These are phyloP conservation scores for Ensete ventricosum DNA, from an alignment of 176 grass and related monocot genomes.

Conservation along the genomic window DNA sequence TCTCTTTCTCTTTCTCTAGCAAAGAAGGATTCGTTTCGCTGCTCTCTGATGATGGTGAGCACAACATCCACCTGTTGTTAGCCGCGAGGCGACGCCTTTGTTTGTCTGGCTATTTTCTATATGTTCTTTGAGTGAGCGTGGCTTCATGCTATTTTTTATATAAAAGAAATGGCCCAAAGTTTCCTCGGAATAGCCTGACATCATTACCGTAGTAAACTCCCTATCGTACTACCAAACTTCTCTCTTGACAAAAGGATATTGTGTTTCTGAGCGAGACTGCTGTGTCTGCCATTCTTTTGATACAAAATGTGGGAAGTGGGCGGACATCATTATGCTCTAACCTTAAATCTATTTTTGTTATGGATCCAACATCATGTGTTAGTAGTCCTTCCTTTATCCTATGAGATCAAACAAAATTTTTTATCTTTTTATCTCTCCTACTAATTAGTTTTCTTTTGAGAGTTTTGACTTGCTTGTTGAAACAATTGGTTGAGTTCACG, in stretches of 20 bases:
- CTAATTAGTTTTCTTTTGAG: no score
- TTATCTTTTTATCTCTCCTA: no score
- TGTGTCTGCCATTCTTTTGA: background rate
- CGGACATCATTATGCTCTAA: background rate
- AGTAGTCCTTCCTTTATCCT: no score
- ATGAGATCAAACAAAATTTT: no score
- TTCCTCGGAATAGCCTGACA: background rate
- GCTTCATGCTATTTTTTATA: background rate
- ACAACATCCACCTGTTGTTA: background rate
- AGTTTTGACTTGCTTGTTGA: no score
- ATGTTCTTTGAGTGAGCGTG: background rate
- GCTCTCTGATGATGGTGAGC: background rate
- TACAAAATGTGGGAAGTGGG: background rate
- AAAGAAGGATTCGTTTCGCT: background rate
- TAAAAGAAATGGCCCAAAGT: background rate
- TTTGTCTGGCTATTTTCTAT: background rate
- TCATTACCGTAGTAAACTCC: background rate
- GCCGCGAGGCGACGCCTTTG: no score
- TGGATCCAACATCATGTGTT: no score
- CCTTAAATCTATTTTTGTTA: no score
- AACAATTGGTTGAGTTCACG: no score
- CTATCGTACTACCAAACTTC: background rate
- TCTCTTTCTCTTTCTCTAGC: background rate
- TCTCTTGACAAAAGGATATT: background rate
- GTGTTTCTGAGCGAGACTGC: background rate